These are phyloP conservation scores for Viola odorata DNA, from an alignment of 345 rosid genomes.

Conservation along the genomic window DNA sequence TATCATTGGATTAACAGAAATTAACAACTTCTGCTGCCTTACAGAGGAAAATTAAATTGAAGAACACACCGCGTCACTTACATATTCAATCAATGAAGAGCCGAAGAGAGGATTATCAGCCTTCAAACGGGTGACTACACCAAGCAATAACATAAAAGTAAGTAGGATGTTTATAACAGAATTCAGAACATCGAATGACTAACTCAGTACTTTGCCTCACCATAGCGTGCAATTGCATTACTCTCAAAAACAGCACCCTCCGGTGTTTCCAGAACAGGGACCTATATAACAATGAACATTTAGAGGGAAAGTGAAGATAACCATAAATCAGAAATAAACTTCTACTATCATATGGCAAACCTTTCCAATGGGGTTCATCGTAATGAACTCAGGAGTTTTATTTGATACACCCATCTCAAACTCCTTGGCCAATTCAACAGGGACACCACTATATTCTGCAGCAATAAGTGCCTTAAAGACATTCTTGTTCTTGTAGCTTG, in stretches of 20 bases:
- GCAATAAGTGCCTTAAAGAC: conserved; percentile 63
- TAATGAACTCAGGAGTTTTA: conserved; percentile 72
- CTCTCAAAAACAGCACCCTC: conserved; percentile 88
- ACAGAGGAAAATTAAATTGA: not conserved
- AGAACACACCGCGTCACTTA: conserved; percentile 24
- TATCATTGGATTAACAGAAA: too few relatives aligned
- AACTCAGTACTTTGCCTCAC: conserved; percentile 21
- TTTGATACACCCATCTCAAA: conserved; percentile 79
- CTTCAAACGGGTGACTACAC: conserved; percentile 62
- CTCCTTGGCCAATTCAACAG: conserved; percentile 46
- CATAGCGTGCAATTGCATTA: conserved; percentile 91
- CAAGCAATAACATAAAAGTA: not conserved
- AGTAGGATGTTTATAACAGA: not conserved
- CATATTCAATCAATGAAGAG: conserved; percentile 64
- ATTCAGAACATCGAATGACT: not conserved
- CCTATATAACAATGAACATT: conserved; percentile 29
- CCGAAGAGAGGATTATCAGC: conserved; percentile 62
- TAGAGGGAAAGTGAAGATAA: not conserved
- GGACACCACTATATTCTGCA: conserved; percentile 75
- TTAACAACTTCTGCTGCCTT: too few relatives aligned
- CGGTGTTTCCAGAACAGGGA: conserved; percentile 92
- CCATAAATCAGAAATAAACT: not conserved
- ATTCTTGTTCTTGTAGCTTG: conserved; percentile 52
- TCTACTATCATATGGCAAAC: conserved; percentile 14
- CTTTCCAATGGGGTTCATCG: conserved; percentile 95